Base-by-base conservation (phyloP, 768 basidiomycete species). In the Russula olivacea region DNA sequence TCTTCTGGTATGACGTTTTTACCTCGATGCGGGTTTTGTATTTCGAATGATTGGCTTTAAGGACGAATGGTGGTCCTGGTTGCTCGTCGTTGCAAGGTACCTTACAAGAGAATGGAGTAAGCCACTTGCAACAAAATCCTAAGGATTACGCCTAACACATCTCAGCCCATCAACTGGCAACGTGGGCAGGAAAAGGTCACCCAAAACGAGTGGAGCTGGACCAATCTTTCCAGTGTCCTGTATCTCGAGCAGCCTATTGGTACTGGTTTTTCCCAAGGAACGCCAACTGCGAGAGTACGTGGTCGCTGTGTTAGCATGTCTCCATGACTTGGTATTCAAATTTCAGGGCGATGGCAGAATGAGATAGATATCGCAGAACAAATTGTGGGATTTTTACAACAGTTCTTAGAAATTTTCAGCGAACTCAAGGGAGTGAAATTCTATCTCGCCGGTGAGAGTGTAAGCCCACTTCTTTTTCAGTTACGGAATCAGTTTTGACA, bases 231-330 rank as follows among this genome's bases (percentile, higher is more conserved):
- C 2, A 88, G 85, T 59, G 73, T 89, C 8, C 74, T 90, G 19
- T 91, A 81, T 78, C 81, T 91, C 12, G 89, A 91, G 66, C 89
- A 90, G 66, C 89, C 89, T 3, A 84, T 91, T 34, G 89, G 89
- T 5, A 90, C 88, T 5, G 89, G 89, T 0, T 91, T 85, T 71
- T 86, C 86, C 2, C 86, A 86, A 63, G 89, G 89, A 19, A 76
- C 64, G 15, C 87, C 89, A 0, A 82, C 84, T 61, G 84, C 85
- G 43, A 63, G 59, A 49, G 76, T 77, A 61, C 40, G 71, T 2
- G 4, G 60, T 32, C 28, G 17, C 36, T 2, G n/a, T 32, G 2
- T 21, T 43, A 12, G 12, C 25, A 12, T 49, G 14, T 17, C 28
- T 2, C 19, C 17, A 32, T 23, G 14, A 34, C 14, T 19, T 30